A percentile compares a stretch with the other conserved stretches of the same genome.
Conservation (phyloP, 805 yeast species). For the Metschnikowia vanudenii region DNA sequence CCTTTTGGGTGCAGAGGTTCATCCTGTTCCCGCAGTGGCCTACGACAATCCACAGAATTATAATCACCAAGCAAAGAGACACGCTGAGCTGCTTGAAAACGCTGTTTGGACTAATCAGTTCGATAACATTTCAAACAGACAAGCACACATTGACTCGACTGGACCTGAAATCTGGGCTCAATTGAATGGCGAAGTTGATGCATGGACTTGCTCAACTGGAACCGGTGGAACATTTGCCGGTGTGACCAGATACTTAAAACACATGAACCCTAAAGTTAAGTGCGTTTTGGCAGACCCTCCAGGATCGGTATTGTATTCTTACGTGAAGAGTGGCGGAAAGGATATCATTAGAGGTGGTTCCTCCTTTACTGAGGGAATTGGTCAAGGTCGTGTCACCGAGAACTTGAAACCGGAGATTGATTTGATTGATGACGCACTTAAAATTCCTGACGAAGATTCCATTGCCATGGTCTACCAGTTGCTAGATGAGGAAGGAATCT, state of each 20-base stretch:
- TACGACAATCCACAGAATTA: conserved; percentile 78
- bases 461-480: conserved; percentile 82
- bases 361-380: conserved; percentile 94
- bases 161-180: conserved; percentile 94
- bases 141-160: conserved; percentile 84
- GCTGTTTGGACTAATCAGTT: conserved; percentile 95
- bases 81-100: conserved; percentile 70
- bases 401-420: conserved; percentile 73
- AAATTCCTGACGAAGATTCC: conserved; percentile 74
- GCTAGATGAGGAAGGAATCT: conserved; percentile 86
- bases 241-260: conserved; percentile 71
- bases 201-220: conserved; percentile 87
- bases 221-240: conserved; percentile 95
- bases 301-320: conserved; percentile 81
- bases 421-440: conserved; percentile 75
- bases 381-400: conserved; percentile 89
- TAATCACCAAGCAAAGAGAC: conserved; percentile 83
- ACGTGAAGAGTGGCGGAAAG: conserved; percentile 68
- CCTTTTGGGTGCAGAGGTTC: conserved; percentile 79
- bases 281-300: conserved; percentile 89
- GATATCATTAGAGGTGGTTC: conserved; percentile 71
- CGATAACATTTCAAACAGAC: conserved; percentile 83
- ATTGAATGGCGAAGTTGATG: conserved; percentile 72
- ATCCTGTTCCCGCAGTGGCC: conserved; percentile 87
- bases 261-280: conserved; percentile 57